Evolutionary conservation across 495 filamentous ascomycete species (phyloP).

Genomic region (Penicillium waksmanii): DNA sequence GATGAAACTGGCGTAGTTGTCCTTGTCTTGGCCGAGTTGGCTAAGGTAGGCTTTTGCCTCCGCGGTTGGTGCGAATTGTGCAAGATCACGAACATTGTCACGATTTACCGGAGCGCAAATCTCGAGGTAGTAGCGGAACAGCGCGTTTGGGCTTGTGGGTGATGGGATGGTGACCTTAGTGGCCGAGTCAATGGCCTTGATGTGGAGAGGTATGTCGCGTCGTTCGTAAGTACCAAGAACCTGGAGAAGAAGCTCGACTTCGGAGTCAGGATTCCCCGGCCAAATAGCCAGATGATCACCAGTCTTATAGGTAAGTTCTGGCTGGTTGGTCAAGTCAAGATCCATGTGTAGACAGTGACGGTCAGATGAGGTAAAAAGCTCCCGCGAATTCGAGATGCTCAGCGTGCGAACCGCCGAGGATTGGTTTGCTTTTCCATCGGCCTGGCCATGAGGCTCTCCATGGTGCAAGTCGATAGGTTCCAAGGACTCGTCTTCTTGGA

Average conservation of each 20-base stretch:
- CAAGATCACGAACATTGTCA: slow-evolving; percentile 44
- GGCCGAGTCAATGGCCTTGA: slow-evolving; percentile 37
- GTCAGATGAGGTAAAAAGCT: slow-evolving; percentile 41
- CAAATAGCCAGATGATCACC: slow-evolving; percentile 79
- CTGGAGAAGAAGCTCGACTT: slow-evolving; percentile 43
- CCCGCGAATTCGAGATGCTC: slow-evolving; percentile 35
- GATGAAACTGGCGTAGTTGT: slow-evolving; percentile 37
- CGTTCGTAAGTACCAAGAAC: slow-evolving; percentile 37
- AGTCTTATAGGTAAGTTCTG: slow-evolving; percentile 65
- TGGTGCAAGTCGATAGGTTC: slow-evolving; percentile 44
- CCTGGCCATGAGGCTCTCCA: slow-evolving; percentile 38
- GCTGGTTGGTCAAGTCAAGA: slow-evolving; percentile 42
- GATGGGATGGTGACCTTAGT: slow-evolving; percentile 45
- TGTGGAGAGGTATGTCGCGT: slow-evolving; percentile 32
- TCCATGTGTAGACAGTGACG: slow-evolving; percentile 56
- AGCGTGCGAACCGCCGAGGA: slow-evolving; percentile 39
- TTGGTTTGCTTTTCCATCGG: slow-evolving; percentile 30
- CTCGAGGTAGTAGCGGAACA: slow-evolving; percentile 55
- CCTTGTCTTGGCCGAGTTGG: slow-evolving; percentile 38
- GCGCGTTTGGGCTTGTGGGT: slow-evolving; percentile 43
- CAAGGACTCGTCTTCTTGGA: slow-evolving; percentile 43
- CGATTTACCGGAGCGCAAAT: slow-evolving; percentile 52
- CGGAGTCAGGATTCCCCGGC: slow-evolving; percentile 65
- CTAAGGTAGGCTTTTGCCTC: slow-evolving; percentile 40
- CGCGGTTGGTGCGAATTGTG: slow-evolving; percentile 46